Conservation (phyloP, 805 yeast genomes). For the Teunomyces funiuensis region DNA sequence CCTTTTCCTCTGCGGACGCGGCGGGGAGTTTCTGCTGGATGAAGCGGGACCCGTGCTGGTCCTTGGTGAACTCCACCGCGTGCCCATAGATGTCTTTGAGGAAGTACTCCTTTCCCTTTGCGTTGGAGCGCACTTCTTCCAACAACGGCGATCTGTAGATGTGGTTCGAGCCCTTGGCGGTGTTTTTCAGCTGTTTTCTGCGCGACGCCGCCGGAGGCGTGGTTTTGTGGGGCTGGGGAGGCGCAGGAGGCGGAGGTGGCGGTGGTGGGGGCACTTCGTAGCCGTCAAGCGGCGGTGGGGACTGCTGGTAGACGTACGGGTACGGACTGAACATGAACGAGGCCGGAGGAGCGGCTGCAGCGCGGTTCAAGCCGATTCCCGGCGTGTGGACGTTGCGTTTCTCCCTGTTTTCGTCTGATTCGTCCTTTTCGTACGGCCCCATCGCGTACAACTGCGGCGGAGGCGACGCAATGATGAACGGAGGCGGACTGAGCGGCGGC, state of each 20-base stretch:
- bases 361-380: constrained; percentile 39
- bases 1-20: constrained; percentile 68
- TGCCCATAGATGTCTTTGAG: constrained; percentile 80
- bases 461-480: constrained; percentile 39
- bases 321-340: constrained; percentile 52
- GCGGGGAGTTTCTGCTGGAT: constrained; percentile 82
- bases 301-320: constrained; percentile 43
- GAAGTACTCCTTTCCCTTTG: constrained; percentile 55
- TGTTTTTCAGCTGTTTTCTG: constrained; percentile 9
- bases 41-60: constrained; percentile 96
- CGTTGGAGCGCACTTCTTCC: constrained; percentile 77
- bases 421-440: constrained; percentile 4
- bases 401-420: constrained; percentile 6
- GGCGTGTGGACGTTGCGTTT: constrained; percentile 12
- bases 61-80: constrained; percentile 88
- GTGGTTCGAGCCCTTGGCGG: constrained; percentile 33
- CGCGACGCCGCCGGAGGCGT: not conserved
- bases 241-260: constrained; percentile 17
- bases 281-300: constrained; percentile 7
- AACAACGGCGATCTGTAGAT: constrained; percentile 75
- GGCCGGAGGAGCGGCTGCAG: constrained; percentile 25
- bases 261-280: constrained; percentile 9
- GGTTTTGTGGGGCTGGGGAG: constrained; percentile 14
- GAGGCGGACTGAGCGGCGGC: constrained; percentile 39
- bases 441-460: constrained; percentile 39